These are phyloP conservation scores for Fraxinus americana DNA, from an alignment of 257 asterid species.

Conservation along the genomic window DNA sequence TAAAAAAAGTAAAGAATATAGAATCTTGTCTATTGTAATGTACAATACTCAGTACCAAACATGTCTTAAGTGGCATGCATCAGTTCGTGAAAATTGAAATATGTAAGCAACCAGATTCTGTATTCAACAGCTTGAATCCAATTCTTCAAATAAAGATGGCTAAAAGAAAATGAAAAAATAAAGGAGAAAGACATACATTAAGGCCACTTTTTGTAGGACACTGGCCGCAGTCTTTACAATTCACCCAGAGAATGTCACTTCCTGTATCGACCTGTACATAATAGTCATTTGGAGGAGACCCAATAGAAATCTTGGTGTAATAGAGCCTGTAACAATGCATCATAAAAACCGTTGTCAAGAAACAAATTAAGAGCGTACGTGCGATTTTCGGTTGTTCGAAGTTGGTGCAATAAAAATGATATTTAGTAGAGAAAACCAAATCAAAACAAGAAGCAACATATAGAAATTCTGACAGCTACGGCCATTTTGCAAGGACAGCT, in stretches of 20 bases:
- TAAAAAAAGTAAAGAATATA: neutral
- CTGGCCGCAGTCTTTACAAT: conserved; percentile 74
- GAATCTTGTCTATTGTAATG: neutral
- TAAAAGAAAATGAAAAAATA: neutral
- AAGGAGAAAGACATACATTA: conserved; percentile 48
- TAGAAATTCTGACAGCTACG: neutral
- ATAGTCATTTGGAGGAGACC: conserved; percentile 91
- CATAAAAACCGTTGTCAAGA: conserved; percentile 14
- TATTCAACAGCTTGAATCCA: neutral
- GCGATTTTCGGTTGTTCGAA: neutral
- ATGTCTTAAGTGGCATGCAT: neutral
- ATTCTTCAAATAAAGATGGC: neutral
- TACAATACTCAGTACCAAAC: neutral
- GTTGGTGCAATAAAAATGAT: neutral
- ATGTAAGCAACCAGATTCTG: conserved; percentile 9
- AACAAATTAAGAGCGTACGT: neutral
- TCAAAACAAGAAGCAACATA: neutral
- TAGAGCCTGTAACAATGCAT: conserved; percentile 70
- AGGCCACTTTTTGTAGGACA: conserved; percentile 88
- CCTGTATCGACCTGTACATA: conserved; percentile 98
- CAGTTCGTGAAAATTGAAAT: neutral
- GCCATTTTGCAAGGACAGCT: neutral
- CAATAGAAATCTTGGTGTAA: conserved; percentile 81
- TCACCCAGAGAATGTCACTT: conserved; percentile 97
- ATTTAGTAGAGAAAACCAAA: neutral